These are phyloP conservation scores for Coemansia sp. DNA, from an alignment of 192 early-diverging fungal genomes.

Conservation along the genomic window DNA sequence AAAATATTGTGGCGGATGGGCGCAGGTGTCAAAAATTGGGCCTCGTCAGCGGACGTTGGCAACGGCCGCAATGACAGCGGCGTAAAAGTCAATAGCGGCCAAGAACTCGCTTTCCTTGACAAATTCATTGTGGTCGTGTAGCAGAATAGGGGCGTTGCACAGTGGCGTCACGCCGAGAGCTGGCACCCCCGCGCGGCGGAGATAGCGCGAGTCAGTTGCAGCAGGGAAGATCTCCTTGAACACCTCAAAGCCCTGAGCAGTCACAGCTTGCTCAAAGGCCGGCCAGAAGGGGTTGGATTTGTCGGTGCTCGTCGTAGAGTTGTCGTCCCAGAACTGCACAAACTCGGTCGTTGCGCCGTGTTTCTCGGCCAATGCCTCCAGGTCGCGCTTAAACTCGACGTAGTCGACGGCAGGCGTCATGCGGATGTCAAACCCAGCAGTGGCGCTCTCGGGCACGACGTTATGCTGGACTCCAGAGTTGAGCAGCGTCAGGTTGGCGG, in stretches of 20 bases:
- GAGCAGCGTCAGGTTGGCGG: slow-evolving; percentile 77
- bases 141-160: slow-evolving; percentile 71
- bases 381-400: slow-evolving; percentile 54
- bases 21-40: not conserved
- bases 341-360: slow-evolving; percentile 63
- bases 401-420: slow-evolving; percentile 71
- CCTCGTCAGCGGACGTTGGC: slow-evolving; percentile 30
- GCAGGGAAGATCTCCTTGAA: slow-evolving; percentile 84
- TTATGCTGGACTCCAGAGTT: slow-evolving; percentile 74
- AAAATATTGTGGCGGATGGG: not conserved
- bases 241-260: slow-evolving; percentile 56
- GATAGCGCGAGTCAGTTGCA: slow-evolving; percentile 76
- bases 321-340: slow-evolving; percentile 63
- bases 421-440: slow-evolving; percentile 74
- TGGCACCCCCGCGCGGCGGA: slow-evolving; percentile 74
- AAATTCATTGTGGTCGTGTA: slow-evolving; percentile 88
- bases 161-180: slow-evolving; percentile 84
- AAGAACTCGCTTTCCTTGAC: slow-evolving; percentile 74
- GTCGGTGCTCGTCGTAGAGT: slow-evolving; percentile 56
- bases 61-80: slow-evolving; percentile 59
- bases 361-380: slow-evolving; percentile 26
- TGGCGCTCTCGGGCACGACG: slow-evolving; percentile 73
- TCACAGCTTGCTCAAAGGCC: slow-evolving; percentile 58
- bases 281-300: slow-evolving; percentile 67
- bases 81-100: slow-evolving; percentile 75